Evolutionary conservation across 768 basidiomycete species (phyloP), one percentile per base, ranked within the genome.

Genomic region (Clitopilus passeckerianus): DNA sequence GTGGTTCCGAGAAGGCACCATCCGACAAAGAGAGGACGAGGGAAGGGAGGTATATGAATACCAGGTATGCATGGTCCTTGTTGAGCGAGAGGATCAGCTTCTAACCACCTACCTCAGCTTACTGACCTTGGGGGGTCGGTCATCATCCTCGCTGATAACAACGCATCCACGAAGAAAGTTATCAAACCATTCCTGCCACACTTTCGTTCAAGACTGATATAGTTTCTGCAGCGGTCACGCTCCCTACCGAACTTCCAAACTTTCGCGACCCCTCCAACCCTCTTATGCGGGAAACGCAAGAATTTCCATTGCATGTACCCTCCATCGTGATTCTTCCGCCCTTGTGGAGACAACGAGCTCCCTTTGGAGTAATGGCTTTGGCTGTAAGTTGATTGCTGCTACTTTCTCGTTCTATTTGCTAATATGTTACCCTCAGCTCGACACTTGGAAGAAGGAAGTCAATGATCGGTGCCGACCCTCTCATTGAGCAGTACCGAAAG

Each of bases 41-140:
- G 50, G 96, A 99, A 71, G 96, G 96, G 12, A 93, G 90, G 68
- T 96, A 95, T 68, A 99, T 98, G 74, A 99, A 99, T 67, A 92
- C 90, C 3, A 90, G 88, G 89, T 86, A 23, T 34, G 34, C 46
- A 0, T 7, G 34, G 34, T 43, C 34, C 50, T 59, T 37, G 20
- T 22, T 30, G 9, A 27, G 18, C 1, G 2, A 10, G 18, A 54
- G 12, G 18, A 1, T 9, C 34, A 27, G 57, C 60, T 6, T 65
- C 55, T 61, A 15, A 64, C 59, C 35, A n/a, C 16, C 30, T 57
- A 22, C 59, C 57, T 2, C 43, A 96, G 93, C 69, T 78, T 98
- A 60, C 81, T 98, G 43, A 96, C 95, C 5, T 85, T 98, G n/a
- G n/a, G 9, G 95, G 95, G 24, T 87, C 87, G 2, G 95, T 98